phyloP scores from a whole-genome alignment of 129 eudicot species.

The Artemisia tridentata region DNA sequence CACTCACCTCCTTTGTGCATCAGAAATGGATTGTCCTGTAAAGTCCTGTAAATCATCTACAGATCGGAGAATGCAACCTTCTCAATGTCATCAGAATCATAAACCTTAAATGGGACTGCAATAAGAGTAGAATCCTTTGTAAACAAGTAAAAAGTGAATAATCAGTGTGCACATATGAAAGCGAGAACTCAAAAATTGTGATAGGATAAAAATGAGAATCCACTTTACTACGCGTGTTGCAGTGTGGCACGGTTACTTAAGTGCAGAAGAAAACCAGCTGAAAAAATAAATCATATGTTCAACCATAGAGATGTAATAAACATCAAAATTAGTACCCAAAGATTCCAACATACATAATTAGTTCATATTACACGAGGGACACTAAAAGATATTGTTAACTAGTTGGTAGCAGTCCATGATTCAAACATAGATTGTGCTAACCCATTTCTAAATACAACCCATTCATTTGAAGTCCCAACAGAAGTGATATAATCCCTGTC shows the following conservation, averaged over 20 bases:
- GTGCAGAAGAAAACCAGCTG: slow-evolving; percentile 80
- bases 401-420: not conserved
- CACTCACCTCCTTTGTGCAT: slow-evolving; percentile 74
- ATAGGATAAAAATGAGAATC: slow-evolving; percentile 53
- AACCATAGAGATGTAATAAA: slow-evolving; percentile 60
- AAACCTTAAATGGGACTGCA: slow-evolving; percentile 77
- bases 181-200: slow-evolving; percentile 1
- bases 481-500: not conserved
- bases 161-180: not conserved
- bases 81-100: slow-evolving; percentile 83
- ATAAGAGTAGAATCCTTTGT: not conserved
- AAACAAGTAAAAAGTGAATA: slow-evolving; percentile 10
- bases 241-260: slow-evolving; percentile 81
- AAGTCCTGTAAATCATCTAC: slow-evolving; percentile 73
- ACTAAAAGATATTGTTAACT: not conserved
- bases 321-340: not conserved
- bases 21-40: slow-evolving; percentile 79
- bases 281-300: slow-evolving; percentile 65
- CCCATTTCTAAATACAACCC: not conserved
- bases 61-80: slow-evolving; percentile 75
- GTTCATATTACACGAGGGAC: no score
- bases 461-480: not conserved
- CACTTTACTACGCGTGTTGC: slow-evolving; percentile 53
- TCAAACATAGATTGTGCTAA: not conserved
- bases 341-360: no score